Conservation (phyloP, 768 basidiomycete genomes). For the Chiua virens region DNA sequence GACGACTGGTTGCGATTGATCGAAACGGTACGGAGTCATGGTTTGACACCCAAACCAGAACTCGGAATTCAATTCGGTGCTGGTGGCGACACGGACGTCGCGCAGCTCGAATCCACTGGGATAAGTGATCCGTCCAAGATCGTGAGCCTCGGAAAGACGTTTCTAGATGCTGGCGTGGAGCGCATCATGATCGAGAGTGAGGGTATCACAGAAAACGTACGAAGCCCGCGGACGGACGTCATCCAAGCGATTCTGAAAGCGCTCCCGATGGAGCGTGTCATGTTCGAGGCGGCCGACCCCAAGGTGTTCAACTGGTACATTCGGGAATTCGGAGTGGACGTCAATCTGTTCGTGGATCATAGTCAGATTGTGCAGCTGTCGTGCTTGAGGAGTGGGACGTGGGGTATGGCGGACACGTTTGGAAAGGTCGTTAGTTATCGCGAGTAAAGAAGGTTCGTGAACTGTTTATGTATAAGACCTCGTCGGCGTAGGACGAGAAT, state of each 20-base stretch:
- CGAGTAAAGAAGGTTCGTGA: conserved; percentile 7
- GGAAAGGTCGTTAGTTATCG: conserved; percentile 43
- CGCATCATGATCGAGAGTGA: conserved; percentile 50
- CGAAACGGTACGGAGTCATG: conserved; percentile 38
- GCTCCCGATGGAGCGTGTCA: too few relatives aligned
- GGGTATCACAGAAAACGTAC: too few relatives aligned
- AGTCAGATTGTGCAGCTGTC: conserved; percentile 45
- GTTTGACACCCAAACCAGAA: conserved; percentile 45
- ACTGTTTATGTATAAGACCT: too few relatives aligned
- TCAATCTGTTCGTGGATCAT: too few relatives aligned
- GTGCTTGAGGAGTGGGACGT: conserved; percentile 44
- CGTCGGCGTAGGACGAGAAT: too few relatives aligned
- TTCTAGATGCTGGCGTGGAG: conserved; percentile 43
- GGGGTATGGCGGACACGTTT: conserved; percentile 46
- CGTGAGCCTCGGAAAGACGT: conserved; percentile 39
- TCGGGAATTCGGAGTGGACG: too few relatives aligned
- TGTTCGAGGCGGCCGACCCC: too few relatives aligned
- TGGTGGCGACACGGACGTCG: conserved; percentile 40
- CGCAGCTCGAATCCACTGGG: conserved; percentile 39
- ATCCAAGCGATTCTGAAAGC: too few relatives aligned
- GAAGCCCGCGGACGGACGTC: too few relatives aligned
- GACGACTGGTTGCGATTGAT: conserved; percentile 44
- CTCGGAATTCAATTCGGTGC: conserved; percentile 48
- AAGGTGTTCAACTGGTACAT: too few relatives aligned
- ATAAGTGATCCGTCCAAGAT: conserved; percentile 26